phyloP scores from a whole-genome alignment of 2,329 filamentous ascomycete species.

The Alternaria tenuissima region DNA sequence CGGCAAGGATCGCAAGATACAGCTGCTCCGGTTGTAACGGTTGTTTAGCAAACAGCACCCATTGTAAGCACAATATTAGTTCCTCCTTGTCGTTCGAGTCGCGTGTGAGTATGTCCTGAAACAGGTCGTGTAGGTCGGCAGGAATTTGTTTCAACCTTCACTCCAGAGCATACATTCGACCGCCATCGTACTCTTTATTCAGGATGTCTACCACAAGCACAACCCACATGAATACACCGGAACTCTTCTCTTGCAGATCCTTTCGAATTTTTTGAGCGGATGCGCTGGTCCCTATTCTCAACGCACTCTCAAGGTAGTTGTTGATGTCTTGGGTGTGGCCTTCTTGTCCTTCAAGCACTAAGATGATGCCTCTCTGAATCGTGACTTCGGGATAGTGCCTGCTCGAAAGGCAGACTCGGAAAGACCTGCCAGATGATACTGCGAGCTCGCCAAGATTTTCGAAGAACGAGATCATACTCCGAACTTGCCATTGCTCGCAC shows the following conservation, averaged over 20 bases:
- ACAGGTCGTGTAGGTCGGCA: neutral
- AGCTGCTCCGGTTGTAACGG: slow-evolving; percentile 26
- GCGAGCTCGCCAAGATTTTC: slow-evolving; percentile 49
- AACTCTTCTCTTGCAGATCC: slow-evolving; percentile 50
- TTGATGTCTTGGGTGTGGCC: slow-evolving; percentile 51
- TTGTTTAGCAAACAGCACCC: slow-evolving; percentile 28
- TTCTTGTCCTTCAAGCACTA: slow-evolving; percentile 49
- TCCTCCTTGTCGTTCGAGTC: slow-evolving; percentile 46
- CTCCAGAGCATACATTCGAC: slow-evolving; percentile 33
- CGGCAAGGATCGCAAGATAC: slow-evolving; percentile 24
- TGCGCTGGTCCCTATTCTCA: slow-evolving; percentile 33
- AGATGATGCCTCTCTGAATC: slow-evolving; percentile 32
- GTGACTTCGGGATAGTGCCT: slow-evolving; percentile 58
- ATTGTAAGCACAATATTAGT: slow-evolving; percentile 27
- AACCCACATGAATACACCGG: slow-evolving; percentile 56
- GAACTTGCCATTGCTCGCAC: slow-evolving; percentile 55
- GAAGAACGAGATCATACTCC: slow-evolving; percentile 57
- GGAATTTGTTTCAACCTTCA: neutral
- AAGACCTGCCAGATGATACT: neutral
- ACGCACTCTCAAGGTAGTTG: slow-evolving; percentile 28
- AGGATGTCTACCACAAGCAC: slow-evolving; percentile 50
- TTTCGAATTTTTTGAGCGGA: slow-evolving; percentile 31
- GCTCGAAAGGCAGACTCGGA: slow-evolving; percentile 38
- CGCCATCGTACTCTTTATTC: slow-evolving; percentile 51
- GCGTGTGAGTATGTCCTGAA: slow-evolving; percentile 38